Base-by-base conservation (phyloP, 257 asterid species). In the Forsythia viridissima region DNA sequence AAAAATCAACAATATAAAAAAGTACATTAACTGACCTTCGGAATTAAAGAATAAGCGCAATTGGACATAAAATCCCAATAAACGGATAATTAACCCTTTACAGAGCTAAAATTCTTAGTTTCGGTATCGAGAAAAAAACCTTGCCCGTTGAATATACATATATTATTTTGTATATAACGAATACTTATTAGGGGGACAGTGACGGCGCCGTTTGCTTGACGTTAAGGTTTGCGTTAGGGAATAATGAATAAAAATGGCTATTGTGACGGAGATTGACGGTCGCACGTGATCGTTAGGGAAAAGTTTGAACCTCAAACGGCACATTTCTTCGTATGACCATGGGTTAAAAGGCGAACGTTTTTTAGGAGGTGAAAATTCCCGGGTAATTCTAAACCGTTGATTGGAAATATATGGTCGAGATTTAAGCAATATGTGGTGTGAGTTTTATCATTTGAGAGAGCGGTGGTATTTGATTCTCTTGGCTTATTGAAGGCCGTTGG, bases 231-330 rank as follows among this genome's bases (percentile, higher is more conserved):
- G 55, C 15, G 76, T 57, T 40, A 4, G 12, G 3, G 20, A 7
- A 13, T 12, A 18, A 8, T 3, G 70, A 72, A 12, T 48, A 34
- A 24, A 4, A 65, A 18, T 77, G 76, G 46, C 4, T 41, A 42
- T 55, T 55, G 18, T 77, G 80, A 90, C 93, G 90, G 82, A 83
- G 80, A 59, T 75, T 84, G 80, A 85, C 89, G 83, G 86, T 72
- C 80, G 77, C 84, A 59, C 89, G 89, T 84, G 90, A 82, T 89
- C 88, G 93, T 89, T 89, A 84, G 85, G 83, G 79, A 81, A 82
- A 81, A 88, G 92, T 92, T 94, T 92, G 92, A 94, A 94, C 94
- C 91, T 89, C 94, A 89, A 94, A 94, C 98, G 97, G 97, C 96
- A 89, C 89, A 82, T 75, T 83, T 16, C 9, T 55, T n/a, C 24